Evolutionary conservation across 2,329 filamentous ascomycete species (phyloP).

Genomic region (Beauveria brongniartii): DNA sequence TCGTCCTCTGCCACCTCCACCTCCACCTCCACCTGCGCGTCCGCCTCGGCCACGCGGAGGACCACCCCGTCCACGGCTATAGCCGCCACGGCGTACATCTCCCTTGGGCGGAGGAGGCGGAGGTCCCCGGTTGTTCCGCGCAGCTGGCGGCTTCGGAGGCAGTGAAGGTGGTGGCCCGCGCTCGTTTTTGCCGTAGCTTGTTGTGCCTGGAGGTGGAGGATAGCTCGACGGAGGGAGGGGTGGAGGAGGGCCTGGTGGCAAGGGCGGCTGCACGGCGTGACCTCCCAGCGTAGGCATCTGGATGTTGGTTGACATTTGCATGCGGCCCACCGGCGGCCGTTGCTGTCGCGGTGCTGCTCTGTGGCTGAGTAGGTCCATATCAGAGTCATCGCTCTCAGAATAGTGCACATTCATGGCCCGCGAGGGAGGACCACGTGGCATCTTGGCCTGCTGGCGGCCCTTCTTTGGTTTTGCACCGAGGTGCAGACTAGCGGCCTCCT

Average conservation of each 20-base stretch:
- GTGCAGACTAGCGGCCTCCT: conserved; percentile 20
- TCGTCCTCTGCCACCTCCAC: conserved; percentile 16
- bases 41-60: conserved; percentile 17
- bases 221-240: conserved; percentile 18
- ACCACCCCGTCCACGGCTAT: neutral
- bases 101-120: conserved; percentile 3
- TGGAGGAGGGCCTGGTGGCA: conserved; percentile 31
- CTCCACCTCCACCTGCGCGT: conserved; percentile 17
- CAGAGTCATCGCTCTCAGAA: conserved; percentile 40
- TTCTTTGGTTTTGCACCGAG: conserved; percentile 15
- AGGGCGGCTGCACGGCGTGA: conserved; percentile 25
- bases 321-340: conserved; percentile 23
- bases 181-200: conserved; percentile 12
- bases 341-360: conserved; percentile 23
- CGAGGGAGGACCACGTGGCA: conserved; percentile 24
- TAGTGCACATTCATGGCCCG: conserved; percentile 33
- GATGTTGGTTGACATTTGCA: conserved; percentile 33
- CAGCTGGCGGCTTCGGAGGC: conserved; percentile 7
- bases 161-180: conserved; percentile 13
- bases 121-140: conserved; percentile 19
- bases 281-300: conserved; percentile 23
- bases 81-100: neutral
- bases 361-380: conserved; percentile 34
- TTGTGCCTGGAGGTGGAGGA: conserved; percentile 19
- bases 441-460: conserved; percentile 23